Conservation (phyloP, 2,329 filamentous ascomycete genomes). For the Neonectria hederae region DNA sequence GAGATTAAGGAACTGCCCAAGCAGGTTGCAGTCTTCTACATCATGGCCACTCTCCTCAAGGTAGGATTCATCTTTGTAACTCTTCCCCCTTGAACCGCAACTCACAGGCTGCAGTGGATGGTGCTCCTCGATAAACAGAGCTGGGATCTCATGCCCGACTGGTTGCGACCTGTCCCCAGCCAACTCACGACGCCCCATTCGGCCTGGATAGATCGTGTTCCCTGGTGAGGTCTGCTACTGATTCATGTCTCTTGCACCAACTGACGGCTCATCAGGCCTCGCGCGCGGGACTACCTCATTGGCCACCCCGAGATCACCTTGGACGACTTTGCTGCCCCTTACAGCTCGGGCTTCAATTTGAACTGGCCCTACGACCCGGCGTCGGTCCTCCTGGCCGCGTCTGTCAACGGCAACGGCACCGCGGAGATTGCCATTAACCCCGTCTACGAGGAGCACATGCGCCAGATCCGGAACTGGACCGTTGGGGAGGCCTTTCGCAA, state of each 20-base stretch:
- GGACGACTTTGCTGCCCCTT: slow-evolving; percentile 44
- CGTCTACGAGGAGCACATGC: slow-evolving; percentile 45
- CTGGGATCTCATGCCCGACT: slow-evolving; percentile 44
- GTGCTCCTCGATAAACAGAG: slow-evolving; percentile 43
- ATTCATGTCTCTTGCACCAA: background rate
- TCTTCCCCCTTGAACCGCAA: background rate
- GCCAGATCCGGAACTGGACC: slow-evolving; percentile 44
- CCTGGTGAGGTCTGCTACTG: slow-evolving; percentile 34
- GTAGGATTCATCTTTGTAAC: slow-evolving; percentile 13
- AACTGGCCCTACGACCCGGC: slow-evolving; percentile 45
- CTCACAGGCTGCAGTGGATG: slow-evolving; percentile 39
- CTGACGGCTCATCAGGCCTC: slow-evolving; percentile 35
- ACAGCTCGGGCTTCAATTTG: slow-evolving; percentile 45
- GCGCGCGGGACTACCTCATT: slow-evolving; percentile 43
- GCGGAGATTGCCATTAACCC: slow-evolving; percentile 42
- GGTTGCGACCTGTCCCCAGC: slow-evolving; percentile 42
- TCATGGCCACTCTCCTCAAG: slow-evolving; percentile 44
- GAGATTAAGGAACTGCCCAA: slow-evolving; percentile 45
- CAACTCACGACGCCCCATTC: slow-evolving; percentile 42
- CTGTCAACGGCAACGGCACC: slow-evolving; percentile 22
- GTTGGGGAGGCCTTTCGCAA: slow-evolving; percentile 40
- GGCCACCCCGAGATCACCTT: slow-evolving; percentile 43
- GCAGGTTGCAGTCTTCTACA: slow-evolving; percentile 45
- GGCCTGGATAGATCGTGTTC: slow-evolving; percentile 46
- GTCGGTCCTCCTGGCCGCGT: slow-evolving; percentile 37